Conservation (phyloP, 225 moss, liverwort and hornwort species). For the Thuidium tamariscinum region DNA sequence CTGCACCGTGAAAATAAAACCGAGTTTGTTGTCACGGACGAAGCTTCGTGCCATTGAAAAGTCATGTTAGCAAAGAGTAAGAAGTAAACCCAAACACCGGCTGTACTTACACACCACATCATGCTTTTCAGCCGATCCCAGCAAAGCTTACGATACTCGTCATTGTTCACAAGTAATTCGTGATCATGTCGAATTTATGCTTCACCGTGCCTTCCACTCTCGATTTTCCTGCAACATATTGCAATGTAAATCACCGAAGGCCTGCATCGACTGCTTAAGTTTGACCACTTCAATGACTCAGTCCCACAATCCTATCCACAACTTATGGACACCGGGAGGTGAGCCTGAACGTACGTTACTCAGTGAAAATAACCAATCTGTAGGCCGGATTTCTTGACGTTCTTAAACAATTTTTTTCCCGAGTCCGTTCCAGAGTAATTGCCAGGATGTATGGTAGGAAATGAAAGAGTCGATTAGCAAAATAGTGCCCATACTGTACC, state of each 20-base stretch:
- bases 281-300: constrained; percentile 37
- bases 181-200: constrained; percentile 82
- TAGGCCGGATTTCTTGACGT: neutral
- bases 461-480: neutral
- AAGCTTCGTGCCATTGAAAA: neutral
- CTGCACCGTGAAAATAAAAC: too few relatives aligned
- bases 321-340: neutral
- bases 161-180: constrained; percentile 56
- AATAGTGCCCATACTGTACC: constrained; percentile 14
- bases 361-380: neutral
- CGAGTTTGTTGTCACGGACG: neutral
- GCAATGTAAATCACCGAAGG: constrained; percentile 53
- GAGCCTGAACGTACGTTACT: neutral
- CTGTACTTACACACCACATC: neutral
- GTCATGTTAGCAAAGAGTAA: neutral
- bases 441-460: neutral
- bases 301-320: constrained; percentile 21
- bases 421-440: neutral
- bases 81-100: neutral
- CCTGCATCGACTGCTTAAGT: constrained; percentile 64
- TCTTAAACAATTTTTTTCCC: neutral
- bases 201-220: constrained; percentile 84
- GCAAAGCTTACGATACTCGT: constrained; percentile 70
- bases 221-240: constrained; percentile 83
- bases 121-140: constrained; percentile 48